Base-by-base conservation (phyloP, 352 stramenopile species). In the Phytophthora melonis region DNA sequence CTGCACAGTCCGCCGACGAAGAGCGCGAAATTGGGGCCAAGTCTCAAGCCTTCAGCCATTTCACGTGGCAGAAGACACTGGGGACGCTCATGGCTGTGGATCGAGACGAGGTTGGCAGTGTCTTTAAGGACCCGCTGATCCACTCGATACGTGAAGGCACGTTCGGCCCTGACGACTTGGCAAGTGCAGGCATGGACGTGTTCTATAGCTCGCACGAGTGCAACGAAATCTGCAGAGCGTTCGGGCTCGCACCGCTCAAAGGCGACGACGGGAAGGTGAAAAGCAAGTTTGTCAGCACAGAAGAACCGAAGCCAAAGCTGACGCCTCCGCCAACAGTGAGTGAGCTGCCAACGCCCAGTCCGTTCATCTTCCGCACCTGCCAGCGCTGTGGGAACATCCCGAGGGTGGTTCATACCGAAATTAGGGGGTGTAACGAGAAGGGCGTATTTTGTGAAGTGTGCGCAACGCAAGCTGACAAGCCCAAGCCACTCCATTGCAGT, bases 51-150 rank as follows among this genome's bases (percentile, higher is more conserved):
- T 53, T 53, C 18, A 53, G 45, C n/a, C 45, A 53, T 7, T 53
- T 53, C 5, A 23, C 18, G 13, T 41, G 54, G 16, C 54, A 59
- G 39, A 59, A 59, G 8, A 41, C 25, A 18, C 52, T 58, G 6
- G 52, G 52, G 7, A 34, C 9, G 11, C 23, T 45, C 13, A 21
- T 59, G 23, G 19, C 19, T 11, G 54, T 59, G 9, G 54, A 27
- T 21, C 30, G 25, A 13, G 5, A 45, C 14, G 54, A 43, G 5
- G 16, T 23, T 21, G 54, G 54, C 7, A 25, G 25, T 18, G 11
- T 59, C n/a, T 45, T 45, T n/a, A 59, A 2, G n/a, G 16, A 59
- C 18, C 54, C 27, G 27, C 25, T 45, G 30, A 59, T 59, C 27
- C 54, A 59, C n/a, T 59, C 52, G 16, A 19, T 41, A 1, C 52